Base-by-base conservation (phyloP, 2,329 filamentous ascomycete genomes). In the Diaporthe citriasiana region DNA sequence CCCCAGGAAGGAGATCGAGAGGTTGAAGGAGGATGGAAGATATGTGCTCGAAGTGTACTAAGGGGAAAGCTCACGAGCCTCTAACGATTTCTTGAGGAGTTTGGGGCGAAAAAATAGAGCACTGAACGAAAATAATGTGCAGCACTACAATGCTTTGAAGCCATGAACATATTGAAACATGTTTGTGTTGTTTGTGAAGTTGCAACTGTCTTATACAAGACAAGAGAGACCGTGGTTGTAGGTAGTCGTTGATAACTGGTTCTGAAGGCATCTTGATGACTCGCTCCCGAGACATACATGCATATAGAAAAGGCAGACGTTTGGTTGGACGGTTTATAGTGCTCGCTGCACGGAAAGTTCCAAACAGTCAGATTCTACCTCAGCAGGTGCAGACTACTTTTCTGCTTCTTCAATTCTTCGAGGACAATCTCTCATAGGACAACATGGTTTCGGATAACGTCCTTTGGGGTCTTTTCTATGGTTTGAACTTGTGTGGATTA, bases 1-100 rank as follows among this genome's bases (percentile, higher is more conserved):
- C 81, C 87, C 93, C 3, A 88, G 89, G 79, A 95, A 95, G 89
- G 95, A 97, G 89, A 98, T 99, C 87, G 97, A 99, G 88, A 93
- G 93, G 85, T 87, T 99, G 79, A 99, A 99, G 93, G 97, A 99
- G 83, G 93, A 95, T 79, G 91, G 93, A 76, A 90, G 97, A 82
- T 99, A 98, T 85, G 96, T 99, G 70, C 89, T 99, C 72, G 97
- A 99, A 87, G 97, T 98, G 72, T 98, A 98, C 85, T 98, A 94
- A 47, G 40, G 25, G 35, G 2, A 25, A 33, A 35, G 3, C 6
- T 27, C 3, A 40, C 13, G 42, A 27, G 35, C n/a, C 19, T 30
- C 30, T 53, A 8, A 8, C 8, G 27, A 12, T 50, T 15, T 13
- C 2, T 53, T 68, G 47, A 15, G 25, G 59, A 17, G 25, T n/a